phyloP scores from a whole-genome alignment of 176 grass and related monocot species.

The Tuctoria greenei region DNA sequence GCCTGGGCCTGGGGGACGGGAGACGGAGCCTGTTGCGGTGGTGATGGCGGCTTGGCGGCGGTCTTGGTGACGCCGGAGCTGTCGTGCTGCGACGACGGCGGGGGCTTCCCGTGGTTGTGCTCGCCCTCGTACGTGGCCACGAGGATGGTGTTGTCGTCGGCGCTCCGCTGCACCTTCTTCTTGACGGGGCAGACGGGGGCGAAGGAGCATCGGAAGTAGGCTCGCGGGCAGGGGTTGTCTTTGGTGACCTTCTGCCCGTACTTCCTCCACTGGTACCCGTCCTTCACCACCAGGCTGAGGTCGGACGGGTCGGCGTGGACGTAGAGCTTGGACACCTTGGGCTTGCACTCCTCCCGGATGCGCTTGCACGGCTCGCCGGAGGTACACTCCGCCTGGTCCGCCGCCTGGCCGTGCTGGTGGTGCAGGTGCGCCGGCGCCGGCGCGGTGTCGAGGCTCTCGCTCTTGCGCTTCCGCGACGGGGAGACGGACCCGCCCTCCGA shows the following conservation, averaged over 20 bases:
- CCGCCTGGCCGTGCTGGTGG: background rate
- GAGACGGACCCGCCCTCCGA: constrained; percentile 76
- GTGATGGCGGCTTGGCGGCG: constrained; percentile 42
- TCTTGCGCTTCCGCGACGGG: constrained; percentile 75
- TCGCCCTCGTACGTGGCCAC: constrained; percentile 95
- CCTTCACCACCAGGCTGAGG: constrained; percentile 73
- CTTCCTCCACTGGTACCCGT: constrained; percentile 93
- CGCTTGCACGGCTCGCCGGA: constrained; percentile 64
- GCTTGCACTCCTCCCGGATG: constrained; percentile 49
- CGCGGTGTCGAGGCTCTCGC: constrained; percentile 42
- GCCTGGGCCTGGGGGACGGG: background rate
- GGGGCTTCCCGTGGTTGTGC: constrained; percentile 72
- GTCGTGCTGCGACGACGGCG: background rate
- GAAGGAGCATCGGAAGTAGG: constrained; percentile 91
- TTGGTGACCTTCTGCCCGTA: constrained; percentile 96
- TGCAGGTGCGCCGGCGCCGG: constrained; percentile 16
- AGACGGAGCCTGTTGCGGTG: constrained; percentile 15
- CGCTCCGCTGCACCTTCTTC: constrained; percentile 78
- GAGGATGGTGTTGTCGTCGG: constrained; percentile 60
- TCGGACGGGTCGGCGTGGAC: constrained; percentile 71
- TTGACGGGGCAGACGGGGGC: constrained; percentile 77
- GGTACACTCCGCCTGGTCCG: constrained; percentile 47
- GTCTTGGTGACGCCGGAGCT: constrained; percentile 5
- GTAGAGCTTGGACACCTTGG: constrained; percentile 50
- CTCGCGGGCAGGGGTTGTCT: constrained; percentile 86